Conservation (phyloP, 1,139 yeast species). For the Diutina scorzettiae region DNA sequence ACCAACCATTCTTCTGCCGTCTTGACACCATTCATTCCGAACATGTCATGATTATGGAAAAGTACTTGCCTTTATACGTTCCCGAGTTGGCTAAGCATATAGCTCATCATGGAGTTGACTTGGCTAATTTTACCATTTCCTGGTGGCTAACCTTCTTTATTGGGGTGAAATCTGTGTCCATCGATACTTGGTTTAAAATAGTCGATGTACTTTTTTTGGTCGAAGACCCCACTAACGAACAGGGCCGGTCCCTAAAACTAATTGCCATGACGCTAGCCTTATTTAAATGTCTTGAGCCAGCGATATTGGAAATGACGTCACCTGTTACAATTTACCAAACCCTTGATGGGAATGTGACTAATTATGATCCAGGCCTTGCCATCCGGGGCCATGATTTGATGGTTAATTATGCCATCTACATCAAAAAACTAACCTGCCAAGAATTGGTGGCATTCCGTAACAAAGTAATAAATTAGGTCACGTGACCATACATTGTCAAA, state of each 20-base stretch:
- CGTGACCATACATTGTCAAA: too few species aligned
- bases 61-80: conserved; percentile 16
- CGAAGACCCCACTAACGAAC: conserved; percentile 6
- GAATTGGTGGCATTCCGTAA: not conserved
- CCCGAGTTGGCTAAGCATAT: conserved; percentile 33
- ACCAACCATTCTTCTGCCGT: conserved; percentile 21
- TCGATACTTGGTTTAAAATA: conserved; percentile 39
- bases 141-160: conserved; percentile 52
- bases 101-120: conserved; percentile 24
- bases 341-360: not conserved
- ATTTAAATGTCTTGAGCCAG: conserved; percentile 27
- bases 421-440: not conserved
- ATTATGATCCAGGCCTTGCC: not conserved
- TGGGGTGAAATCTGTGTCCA: conserved; percentile 32
- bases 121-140: conserved; percentile 41
- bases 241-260: conserved; percentile 9
- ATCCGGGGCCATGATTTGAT: not conserved
- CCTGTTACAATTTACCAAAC: conserved; percentile 27
- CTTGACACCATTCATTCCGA: conserved; percentile 31
- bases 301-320: conserved; percentile 17
- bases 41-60: conserved; percentile 17
- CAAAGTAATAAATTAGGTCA: too few species aligned
- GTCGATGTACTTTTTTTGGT: conserved; percentile 38
- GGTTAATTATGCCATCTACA: not conserved
- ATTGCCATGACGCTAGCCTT: conserved; percentile 23